Evolutionary conservation across 176 grass and related monocot species (phyloP).

Genomic region (Oryza brachyantha): DNA sequence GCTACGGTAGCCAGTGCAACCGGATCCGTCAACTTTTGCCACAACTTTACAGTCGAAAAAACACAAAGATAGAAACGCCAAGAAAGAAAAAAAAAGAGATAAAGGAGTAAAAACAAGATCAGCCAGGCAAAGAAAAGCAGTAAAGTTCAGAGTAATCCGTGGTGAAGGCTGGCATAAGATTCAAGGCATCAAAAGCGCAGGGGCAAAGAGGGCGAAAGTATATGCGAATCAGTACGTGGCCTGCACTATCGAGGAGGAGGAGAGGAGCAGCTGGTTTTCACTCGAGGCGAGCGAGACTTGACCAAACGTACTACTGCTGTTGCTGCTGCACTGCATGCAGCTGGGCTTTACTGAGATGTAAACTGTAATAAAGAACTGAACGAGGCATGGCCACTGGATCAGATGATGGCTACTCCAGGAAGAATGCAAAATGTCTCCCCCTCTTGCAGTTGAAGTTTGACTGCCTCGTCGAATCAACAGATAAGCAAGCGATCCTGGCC

Average conservation of each 20-base stretch:
- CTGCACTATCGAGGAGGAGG: conserved; percentile 36
- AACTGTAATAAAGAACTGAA: conserved; percentile 12
- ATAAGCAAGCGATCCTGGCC: neutral
- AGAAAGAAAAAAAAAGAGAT: conserved; percentile 39
- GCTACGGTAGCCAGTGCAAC: neutral
- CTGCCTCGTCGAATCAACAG: conserved; percentile 1
- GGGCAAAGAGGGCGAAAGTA: conserved; percentile 42
- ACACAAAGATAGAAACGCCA: conserved; percentile 18
- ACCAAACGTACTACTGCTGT: neutral
- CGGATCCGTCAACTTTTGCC: conserved; percentile 21
- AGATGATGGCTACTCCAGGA: neutral
- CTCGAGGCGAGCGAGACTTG: neutral
- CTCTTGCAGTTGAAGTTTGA: conserved; percentile 22
- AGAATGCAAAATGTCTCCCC: neutral
- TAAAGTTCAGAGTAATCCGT: conserved; percentile 23
- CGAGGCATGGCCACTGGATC: neutral
- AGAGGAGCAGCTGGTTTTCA: neutral
- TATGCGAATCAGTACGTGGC: conserved; percentile 32
- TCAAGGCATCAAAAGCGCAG: conserved; percentile 33
- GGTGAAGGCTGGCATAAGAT: conserved; percentile 47
- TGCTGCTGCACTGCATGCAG: neutral
- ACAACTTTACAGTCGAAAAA: conserved; percentile 17
- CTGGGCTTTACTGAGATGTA: neutral
- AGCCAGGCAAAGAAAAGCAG: conserved; percentile 10
- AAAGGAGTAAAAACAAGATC: neutral